Conservation (phyloP, 345 rosid genomes). For the Moricandia moricandioides region DNA sequence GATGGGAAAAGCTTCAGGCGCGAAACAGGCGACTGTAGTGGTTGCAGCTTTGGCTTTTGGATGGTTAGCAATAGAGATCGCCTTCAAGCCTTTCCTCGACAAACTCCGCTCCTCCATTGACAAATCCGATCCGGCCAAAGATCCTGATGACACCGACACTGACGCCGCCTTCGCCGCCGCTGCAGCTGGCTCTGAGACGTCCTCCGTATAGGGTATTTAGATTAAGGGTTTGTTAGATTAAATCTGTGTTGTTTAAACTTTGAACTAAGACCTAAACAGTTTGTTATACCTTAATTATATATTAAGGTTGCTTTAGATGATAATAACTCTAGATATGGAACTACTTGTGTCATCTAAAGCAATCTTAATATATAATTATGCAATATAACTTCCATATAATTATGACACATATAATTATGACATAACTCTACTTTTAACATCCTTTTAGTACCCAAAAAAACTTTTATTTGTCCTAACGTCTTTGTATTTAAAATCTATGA, state of each 20-base stretch:
- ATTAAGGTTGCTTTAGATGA: neutral
- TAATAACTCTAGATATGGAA: no score
- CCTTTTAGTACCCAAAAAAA: no score
- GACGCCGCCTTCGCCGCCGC: neutral
- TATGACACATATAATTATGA: no score
- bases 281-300: neutral
- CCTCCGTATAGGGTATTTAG: conserved; percentile 1
- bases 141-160: conserved; percentile 48
- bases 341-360: no score
- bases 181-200: neutral
- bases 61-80: conserved; percentile 73
- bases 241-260: neutral
- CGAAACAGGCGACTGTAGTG: no score
- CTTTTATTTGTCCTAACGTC: no score
- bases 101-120: conserved; percentile 67
- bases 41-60: conserved; percentile 7
- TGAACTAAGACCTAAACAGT: neutral
- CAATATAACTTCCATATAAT: no score
- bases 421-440: no score
- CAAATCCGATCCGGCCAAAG: conserved; percentile 63
- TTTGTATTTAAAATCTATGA: neutral
- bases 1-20: no score
- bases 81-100: conserved; percentile 64
- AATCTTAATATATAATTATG: no score
- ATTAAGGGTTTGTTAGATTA: neutral